These are phyloP conservation scores for Zygotorulaspora danielsina DNA, from an alignment of 805 yeast species.

Conservation along the genomic window DNA sequence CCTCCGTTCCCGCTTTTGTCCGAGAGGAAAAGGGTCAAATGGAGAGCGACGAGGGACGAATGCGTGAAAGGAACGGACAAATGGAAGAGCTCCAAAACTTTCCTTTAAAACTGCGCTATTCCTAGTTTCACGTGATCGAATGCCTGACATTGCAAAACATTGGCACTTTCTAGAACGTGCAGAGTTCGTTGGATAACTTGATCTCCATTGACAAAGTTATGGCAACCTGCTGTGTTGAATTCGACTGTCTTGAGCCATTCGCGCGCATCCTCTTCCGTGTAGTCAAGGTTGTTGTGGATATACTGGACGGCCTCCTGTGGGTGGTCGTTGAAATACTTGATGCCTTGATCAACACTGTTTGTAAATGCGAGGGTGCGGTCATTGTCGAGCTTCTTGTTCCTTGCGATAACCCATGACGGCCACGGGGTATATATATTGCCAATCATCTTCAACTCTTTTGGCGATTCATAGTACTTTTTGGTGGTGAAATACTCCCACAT, in stretches of 20 bases:
- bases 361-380: constrained; percentile 42
- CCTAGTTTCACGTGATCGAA: too few species aligned
- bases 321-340: constrained; percentile 56
- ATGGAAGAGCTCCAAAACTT: not conserved
- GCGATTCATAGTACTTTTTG: constrained; percentile 68
- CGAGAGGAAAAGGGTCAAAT: constrained; percentile 2
- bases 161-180: constrained; percentile 56
- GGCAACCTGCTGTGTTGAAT: constrained; percentile 45
- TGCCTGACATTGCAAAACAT: too few species aligned
- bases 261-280: constrained; percentile 68
- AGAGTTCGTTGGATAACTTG: constrained; percentile 53
- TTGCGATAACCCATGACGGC: constrained; percentile 89
- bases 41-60: not conserved
- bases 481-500: constrained; percentile 96
- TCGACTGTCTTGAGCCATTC: constrained; percentile 79
- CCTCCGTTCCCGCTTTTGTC: constrained; percentile 7
- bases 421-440: constrained; percentile 93
- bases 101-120: not conserved
- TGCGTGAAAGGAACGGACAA: too few species aligned
- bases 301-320: constrained; percentile 60
- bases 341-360: constrained; percentile 59
- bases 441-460: constrained; percentile 68
- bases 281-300: constrained; percentile 67
- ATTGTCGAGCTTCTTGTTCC: constrained; percentile 40
- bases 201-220: constrained; percentile 45